Percentiles rank a stretch among this genome's conserved stretches.
phyloP scores from a whole-genome alignment of 306 rosid genomes.

The Hippophae gyantsensis region DNA sequence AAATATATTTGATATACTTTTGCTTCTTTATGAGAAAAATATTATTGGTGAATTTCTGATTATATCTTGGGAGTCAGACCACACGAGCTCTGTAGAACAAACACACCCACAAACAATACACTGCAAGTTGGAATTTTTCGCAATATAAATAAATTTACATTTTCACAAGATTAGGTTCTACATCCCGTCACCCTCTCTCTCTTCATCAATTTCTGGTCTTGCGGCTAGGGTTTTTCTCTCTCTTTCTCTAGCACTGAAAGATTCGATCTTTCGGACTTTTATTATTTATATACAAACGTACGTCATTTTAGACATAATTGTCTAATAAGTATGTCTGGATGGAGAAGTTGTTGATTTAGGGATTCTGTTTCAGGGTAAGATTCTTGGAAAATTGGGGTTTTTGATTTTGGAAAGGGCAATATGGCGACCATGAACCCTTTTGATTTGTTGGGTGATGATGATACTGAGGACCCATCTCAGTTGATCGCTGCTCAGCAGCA shows the following conservation, averaged over 20 bases:
- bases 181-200: not conserved
- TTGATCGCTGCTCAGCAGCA: conserved; percentile 46
- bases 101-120: conserved; percentile 23
- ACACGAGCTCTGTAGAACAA: conserved; percentile 11
- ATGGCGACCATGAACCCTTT: conserved; percentile 88
- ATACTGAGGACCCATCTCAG: conserved; percentile 87
- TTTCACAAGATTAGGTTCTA: conserved; percentile 29
- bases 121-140: not conserved
- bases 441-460: conserved; percentile 79
- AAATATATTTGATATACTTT: too few species aligned
- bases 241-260: conserved; percentile 1
- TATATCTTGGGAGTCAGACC: conserved; percentile 3
- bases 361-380: conserved; percentile 12
- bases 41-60: too few species aligned
- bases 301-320: not conserved
- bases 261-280: conserved; percentile 7
- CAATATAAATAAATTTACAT: too few species aligned
- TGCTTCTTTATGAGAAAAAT: too few species aligned
- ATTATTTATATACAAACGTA: conserved; percentile 10
- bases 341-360: conserved; percentile 36
- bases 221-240: conserved; percentile 73
- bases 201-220: conserved; percentile 14
- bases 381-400: conserved; percentile 15
- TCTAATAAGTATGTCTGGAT: conserved; percentile 14
- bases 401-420: conserved; percentile 10